Evolutionary conservation across 768 basidiomycete genomes (phyloP).

Genomic region (Porphyrellus cyaneotinctus): DNA sequence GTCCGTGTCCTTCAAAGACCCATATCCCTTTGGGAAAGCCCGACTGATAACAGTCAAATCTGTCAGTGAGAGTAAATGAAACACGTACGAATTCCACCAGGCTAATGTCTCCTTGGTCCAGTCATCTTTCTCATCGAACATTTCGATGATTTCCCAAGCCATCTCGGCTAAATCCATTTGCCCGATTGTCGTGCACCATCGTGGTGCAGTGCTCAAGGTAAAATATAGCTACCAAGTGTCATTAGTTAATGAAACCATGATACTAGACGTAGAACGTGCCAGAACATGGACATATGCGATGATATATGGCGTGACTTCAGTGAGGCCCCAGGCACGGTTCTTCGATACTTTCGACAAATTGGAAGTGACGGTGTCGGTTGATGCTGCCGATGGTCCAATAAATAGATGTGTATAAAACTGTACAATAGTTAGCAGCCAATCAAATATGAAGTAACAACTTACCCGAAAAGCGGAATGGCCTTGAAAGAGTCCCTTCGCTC

Average conservation of each 20-base stretch:
- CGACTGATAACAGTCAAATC: too few species aligned
- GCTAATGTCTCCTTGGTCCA: too few species aligned
- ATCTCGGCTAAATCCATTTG: too few species aligned
- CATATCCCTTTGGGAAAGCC: too few species aligned
- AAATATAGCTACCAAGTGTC: not conserved
- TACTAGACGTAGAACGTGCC: not conserved
- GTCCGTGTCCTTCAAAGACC: too few species aligned
- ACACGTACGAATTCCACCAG: too few species aligned
- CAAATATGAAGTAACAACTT: too few species aligned
- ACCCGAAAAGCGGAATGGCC: not conserved
- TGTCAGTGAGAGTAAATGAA: too few species aligned
- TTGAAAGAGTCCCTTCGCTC: too few species aligned
- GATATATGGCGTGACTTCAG: not conserved
- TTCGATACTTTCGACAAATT: not conserved
- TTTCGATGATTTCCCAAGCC: too few species aligned
- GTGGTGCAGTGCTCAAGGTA: not conserved
- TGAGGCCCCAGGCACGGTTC: constrained; percentile 1
- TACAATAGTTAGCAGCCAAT: not conserved
- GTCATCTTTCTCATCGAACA: too few species aligned
- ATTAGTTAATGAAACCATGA: not conserved
- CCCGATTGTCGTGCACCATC: too few species aligned
- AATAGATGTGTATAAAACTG: constrained; percentile 6
- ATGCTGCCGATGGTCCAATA: not conserved
- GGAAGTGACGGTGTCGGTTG: not conserved
- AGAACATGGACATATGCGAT: constrained; percentile 6